Evolutionary conservation across 2,329 filamentous ascomycete species (phyloP).

Genomic region (Parascedosporium putredinis): DNA sequence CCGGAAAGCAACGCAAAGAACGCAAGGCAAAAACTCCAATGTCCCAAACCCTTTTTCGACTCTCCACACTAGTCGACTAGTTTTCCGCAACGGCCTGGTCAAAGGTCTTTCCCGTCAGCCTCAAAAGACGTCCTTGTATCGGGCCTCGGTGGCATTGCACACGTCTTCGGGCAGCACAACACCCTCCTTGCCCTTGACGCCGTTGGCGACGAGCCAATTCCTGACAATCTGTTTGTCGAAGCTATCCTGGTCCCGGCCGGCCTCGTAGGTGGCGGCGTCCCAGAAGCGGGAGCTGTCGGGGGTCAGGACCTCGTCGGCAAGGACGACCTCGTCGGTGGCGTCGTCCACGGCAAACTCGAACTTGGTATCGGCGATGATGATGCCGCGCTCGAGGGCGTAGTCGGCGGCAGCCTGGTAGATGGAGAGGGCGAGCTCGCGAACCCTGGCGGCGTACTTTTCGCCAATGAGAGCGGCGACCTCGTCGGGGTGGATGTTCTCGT

Average conservation of each 20-base stretch:
- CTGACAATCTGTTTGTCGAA: slow-evolving; percentile 83
- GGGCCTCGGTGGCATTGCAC: slow-evolving; percentile 54
- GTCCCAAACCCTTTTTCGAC: too few relatives aligned
- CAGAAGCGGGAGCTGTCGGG: slow-evolving; percentile 83
- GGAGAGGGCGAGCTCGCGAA: slow-evolving; percentile 21
- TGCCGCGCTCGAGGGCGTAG: slow-evolving; percentile 40
- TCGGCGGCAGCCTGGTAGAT: slow-evolving; percentile 38
- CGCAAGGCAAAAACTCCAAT: too few relatives aligned
- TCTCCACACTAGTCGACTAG: too few relatives aligned
- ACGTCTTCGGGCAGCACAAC: slow-evolving; percentile 59
- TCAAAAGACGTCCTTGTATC: slow-evolving; percentile 69
- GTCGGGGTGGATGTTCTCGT: slow-evolving; percentile 76
- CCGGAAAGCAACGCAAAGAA: too few relatives aligned
- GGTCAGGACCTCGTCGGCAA: slow-evolving; percentile 74
- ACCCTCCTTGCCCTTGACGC: slow-evolving; percentile 34
- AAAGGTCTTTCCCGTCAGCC: slow-evolving; percentile 46
- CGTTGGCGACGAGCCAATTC: slow-evolving; percentile 67
- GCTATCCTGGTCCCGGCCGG: slow-evolving; percentile 67
- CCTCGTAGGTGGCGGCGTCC: slow-evolving; percentile 52
- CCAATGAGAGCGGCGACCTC: slow-evolving; percentile 41
- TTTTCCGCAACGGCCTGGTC: slow-evolving; percentile 16
- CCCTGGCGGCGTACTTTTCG: slow-evolving; percentile 20
- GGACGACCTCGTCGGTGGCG: slow-evolving; percentile 19
- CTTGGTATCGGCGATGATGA: slow-evolving; percentile 36
- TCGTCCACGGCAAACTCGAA: slow-evolving; percentile 37